These are phyloP conservation scores for Daucus carota DNA, from an alignment of 129 eudicot genomes.

Conservation along the genomic window DNA sequence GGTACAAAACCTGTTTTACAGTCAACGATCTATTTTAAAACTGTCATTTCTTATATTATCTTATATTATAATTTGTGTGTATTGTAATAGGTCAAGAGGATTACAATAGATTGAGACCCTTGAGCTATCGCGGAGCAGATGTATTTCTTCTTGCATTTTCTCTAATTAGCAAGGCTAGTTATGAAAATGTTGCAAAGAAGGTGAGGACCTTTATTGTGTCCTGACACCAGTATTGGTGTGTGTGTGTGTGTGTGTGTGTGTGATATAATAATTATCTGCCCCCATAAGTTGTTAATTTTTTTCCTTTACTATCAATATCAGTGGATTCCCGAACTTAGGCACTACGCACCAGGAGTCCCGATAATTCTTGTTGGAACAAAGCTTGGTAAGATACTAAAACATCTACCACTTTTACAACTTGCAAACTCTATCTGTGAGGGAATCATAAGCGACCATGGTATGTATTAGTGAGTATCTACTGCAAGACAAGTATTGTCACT, in stretches of 20 bases:
- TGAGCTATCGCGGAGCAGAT: slow-evolving; percentile 89
- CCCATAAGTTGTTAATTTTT: background rate
- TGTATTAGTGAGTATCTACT: background rate
- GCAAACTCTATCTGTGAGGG: background rate
- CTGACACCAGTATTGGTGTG: background rate
- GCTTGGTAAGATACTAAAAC: slow-evolving; percentile 45
- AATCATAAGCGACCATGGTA: background rate
- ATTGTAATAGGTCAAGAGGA: slow-evolving; percentile 71
- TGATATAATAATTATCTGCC: background rate
- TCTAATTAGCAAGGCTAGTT: slow-evolving; percentile 90
- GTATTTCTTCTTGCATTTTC: slow-evolving; percentile 90
- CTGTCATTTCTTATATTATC: background rate
- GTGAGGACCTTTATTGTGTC: slow-evolving; percentile 20
- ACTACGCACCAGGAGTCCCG: slow-evolving; percentile 84
- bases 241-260: background rate
- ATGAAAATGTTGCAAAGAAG: slow-evolving; percentile 81
- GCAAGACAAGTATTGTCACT: background rate
- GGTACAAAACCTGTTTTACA: slow-evolving; percentile 26
- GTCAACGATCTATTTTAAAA: background rate
- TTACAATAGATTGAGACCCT: slow-evolving; percentile 80
- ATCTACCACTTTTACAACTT: background rate
- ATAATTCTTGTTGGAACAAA: slow-evolving; percentile 93
- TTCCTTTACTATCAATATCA: slow-evolving; percentile 16
- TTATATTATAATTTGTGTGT: background rate
- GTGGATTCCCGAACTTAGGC: slow-evolving; percentile 99